Evolutionary conservation across 176 grass and related monocot species (phyloP).

Genomic region (Carex kokanica): DNA sequence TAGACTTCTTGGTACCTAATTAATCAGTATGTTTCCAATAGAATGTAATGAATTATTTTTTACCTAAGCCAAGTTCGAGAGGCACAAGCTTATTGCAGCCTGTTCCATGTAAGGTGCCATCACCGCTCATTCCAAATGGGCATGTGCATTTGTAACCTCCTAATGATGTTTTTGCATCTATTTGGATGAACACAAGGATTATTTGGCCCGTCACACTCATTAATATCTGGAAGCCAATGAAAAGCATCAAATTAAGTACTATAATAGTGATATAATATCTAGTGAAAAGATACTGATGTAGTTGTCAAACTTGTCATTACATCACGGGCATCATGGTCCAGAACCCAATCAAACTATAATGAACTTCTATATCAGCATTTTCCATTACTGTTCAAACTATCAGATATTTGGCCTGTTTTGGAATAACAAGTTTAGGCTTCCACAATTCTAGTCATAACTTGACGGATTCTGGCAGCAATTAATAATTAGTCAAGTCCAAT

Average conservation of each 20-base stretch:
- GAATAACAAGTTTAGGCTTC: not conserved
- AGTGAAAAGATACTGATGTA: not conserved
- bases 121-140: conserved; percentile 38
- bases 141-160: conserved; percentile 32
- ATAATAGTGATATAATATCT: not conserved
- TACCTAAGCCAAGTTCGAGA: conserved; percentile 30
- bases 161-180: conserved; percentile 29
- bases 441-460: not conserved
- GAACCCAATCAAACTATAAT: not conserved
- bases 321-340: not conserved
- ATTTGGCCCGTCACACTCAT: conserved; percentile 30
- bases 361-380: not conserved
- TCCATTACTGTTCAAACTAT: not conserved
- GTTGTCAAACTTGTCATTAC: not conserved
- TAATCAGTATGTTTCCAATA: not conserved
- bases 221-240: conserved; percentile 29
- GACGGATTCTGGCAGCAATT: not conserved
- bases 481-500: not conserved
- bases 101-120: conserved; percentile 28
- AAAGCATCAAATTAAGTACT: not conserved
- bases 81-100: conserved; percentile 33
- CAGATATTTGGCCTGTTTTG: not conserved
- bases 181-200: conserved; percentile 23
- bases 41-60: not conserved
- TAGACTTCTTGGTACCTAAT: not conserved